Conservation (phyloP, 805 yeast species). For the Metschnikowia santaceciliae region DNA sequence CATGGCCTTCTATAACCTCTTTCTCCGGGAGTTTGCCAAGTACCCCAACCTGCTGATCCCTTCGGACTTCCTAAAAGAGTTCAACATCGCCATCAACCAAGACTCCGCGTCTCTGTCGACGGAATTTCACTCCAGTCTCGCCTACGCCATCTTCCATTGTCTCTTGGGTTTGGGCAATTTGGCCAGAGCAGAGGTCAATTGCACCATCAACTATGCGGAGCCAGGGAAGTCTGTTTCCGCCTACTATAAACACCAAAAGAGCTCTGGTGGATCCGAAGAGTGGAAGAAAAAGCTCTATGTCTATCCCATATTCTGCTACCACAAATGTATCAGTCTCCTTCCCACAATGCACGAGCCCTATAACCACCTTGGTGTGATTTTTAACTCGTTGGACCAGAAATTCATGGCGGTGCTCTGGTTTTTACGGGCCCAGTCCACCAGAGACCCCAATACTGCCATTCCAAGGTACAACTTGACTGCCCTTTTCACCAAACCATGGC, state of each 20-base stretch:
- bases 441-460: slow-evolving; percentile 42
- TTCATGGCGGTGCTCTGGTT: slow-evolving; percentile 50
- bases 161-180: slow-evolving; percentile 18
- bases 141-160: slow-evolving; percentile 14
- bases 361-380: slow-evolving; percentile 52
- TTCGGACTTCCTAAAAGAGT: slow-evolving; percentile 26
- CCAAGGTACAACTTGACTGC: slow-evolving; percentile 46
- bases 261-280: slow-evolving; percentile 18
- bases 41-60: slow-evolving; percentile 36
- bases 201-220: slow-evolving; percentile 10
- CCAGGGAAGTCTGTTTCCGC: slow-evolving; percentile 15
- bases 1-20: slow-evolving; percentile 42
- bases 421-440: slow-evolving; percentile 52
- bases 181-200: slow-evolving; percentile 12
- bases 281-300: slow-evolving; percentile 32
- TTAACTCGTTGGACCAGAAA: slow-evolving; percentile 40
- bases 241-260: slow-evolving; percentile 11
- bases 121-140: slow-evolving; percentile 14
- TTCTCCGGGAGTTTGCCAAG: slow-evolving; percentile 39
- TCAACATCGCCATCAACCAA: slow-evolving; percentile 17
- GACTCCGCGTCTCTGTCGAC: neutral
- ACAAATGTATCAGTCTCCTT: slow-evolving; percentile 50
- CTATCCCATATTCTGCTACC: slow-evolving; percentile 35
- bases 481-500: slow-evolving; percentile 35
- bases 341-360: slow-evolving; percentile 70